Evolutionary conservation across 208 protist genomes (phyloP).

Genomic region (Wallacemonas sp.): DNA sequence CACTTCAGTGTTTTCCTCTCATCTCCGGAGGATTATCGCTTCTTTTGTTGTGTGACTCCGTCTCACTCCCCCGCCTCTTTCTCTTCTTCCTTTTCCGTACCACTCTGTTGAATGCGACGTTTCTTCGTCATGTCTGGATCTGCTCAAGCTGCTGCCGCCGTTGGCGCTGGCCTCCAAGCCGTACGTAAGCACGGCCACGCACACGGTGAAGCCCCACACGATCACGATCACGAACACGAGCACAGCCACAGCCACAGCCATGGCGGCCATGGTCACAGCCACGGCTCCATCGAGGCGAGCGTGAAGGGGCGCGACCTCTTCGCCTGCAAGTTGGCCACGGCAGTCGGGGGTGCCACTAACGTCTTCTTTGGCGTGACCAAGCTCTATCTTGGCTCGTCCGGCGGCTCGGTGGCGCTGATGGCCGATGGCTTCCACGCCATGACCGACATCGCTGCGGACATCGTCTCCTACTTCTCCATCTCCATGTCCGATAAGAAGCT

Average conservation of each 20-base stretch:
- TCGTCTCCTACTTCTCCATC: slow-evolving; percentile 77
- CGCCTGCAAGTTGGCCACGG: slow-evolving; percentile 72
- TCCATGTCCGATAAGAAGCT: slow-evolving; percentile 57
- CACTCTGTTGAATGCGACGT: slow-evolving; percentile 31
- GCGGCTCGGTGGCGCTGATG: slow-evolving; percentile 83
- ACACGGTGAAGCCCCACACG: slow-evolving; percentile 12
- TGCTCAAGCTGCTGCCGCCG: neutral
- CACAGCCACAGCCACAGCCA: slow-evolving; percentile 50
- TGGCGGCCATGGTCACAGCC: slow-evolving; percentile 48
- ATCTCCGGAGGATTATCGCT: too few relatives aligned
- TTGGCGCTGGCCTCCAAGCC: slow-evolving; percentile 9
- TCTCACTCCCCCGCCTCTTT: neutral
- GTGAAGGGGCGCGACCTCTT: slow-evolving; percentile 56
- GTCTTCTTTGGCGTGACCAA: slow-evolving; percentile 81
- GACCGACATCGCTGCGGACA: slow-evolving; percentile 81
- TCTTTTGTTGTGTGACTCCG: too few relatives aligned
- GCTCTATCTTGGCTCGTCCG: slow-evolving; percentile 64
- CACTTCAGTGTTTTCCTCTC: too few relatives aligned
- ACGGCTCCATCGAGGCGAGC: slow-evolving; percentile 47
- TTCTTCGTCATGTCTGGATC: slow-evolving; percentile 25
- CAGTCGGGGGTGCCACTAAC: slow-evolving; percentile 67
- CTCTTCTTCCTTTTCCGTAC: slow-evolving; percentile 10
- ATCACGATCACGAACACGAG: slow-evolving; percentile 18
- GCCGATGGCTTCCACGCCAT: slow-evolving; percentile 87
- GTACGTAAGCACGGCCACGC: slow-evolving; percentile 3